Percentiles rank a stretch among this genome's conserved stretches.
Evolutionary conservation across 1,284 basidiomycete species (phyloP).

Genomic region (Microbotryum lychnidis-dioicae): DNA sequence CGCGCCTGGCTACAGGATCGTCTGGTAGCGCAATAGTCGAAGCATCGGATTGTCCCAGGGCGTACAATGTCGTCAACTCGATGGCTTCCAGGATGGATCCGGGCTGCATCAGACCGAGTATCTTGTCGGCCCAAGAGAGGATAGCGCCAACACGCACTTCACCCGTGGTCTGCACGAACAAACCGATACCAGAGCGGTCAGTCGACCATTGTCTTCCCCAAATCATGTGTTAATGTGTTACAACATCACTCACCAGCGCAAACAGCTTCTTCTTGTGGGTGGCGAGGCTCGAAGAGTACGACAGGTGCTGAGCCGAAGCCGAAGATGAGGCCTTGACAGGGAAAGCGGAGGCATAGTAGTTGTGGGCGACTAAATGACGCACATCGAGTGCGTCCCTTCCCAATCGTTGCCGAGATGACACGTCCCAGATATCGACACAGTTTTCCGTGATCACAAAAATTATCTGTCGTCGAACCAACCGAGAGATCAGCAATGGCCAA

Average conservation of each 20-base stretch:
- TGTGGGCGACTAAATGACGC: slow-evolving; percentile 37
- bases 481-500: background rate
- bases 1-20: slow-evolving; percentile 51
- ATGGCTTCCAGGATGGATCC: slow-evolving; percentile 89
- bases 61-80: slow-evolving; percentile 73
- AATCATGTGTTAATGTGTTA: background rate
- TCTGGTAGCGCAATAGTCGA: slow-evolving; percentile 81
- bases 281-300: slow-evolving; percentile 50
- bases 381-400: slow-evolving; percentile 40
- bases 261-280: slow-evolving; percentile 87
- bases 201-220: too few relatives aligned
- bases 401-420: slow-evolving; percentile 42
- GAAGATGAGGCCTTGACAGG: slow-evolving; percentile 1
- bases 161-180: slow-evolving; percentile 38
- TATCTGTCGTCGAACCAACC: slow-evolving; percentile 35
- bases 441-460: slow-evolving; percentile 49
- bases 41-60: slow-evolving; percentile 69
- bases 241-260: slow-evolving; percentile 57
- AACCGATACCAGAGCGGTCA: background rate
- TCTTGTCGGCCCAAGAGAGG: slow-evolving; percentile 89
- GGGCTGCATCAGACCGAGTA: slow-evolving; percentile 70
- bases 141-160: slow-evolving; percentile 75
- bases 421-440: slow-evolving; percentile 63
- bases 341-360: slow-evolving; percentile 31
- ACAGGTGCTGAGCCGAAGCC: background rate